Evolutionary conservation across 2,329 filamentous ascomycete genomes (phyloP), one percentile per base, ranked within the genome.

Genomic region (Fusarium armeniacum): DNA sequence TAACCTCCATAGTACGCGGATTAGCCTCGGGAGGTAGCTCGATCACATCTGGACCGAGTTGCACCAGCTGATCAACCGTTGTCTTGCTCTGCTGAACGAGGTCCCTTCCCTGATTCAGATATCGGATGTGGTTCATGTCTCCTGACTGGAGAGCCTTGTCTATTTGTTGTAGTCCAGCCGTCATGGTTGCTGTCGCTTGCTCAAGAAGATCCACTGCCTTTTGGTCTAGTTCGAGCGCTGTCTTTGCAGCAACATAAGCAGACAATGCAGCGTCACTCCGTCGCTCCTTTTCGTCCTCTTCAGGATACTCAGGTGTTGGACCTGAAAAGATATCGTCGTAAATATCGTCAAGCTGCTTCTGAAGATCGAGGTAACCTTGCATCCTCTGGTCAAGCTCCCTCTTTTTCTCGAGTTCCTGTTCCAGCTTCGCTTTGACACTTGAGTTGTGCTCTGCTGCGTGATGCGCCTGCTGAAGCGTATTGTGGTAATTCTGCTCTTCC

Each of bases 401-500:
- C 40, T 76, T 77, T 3, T 77, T 79, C 18, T 71, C 65, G 16
- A 78, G 67, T 0, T 86, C 85, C 5, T 83, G 78, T 0, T 74
- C 65, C 2, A 84, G 78, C 59, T 83, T 80, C 1, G 52, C 52
- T 7, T 78, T 76, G 4, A 88, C 71, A 53, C 78, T 77, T 3
- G 80, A 77, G 38, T 83, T 79, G 50, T 81, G 72, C 40, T 83
- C 80, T 46, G 82, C 80, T 43, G 83, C 82, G 26, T 82, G 79
- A 26, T 84, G 80, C 60, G 84, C 80, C 32, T 82, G 76, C 62
- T 86, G 83, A 47, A 86, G 79, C 0, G 82, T 86, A 46, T 85
- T 82, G 28, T 86, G 80, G 74, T 87, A 89, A 65, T 88, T 86
- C 44, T 78, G 76, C 74, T 88, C 86, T 74, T 88, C 86, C 65